Percentiles rank a stretch among this genome's conserved stretches.
Evolutionary conservation across 306 rosid genomes (phyloP).

Genomic region (Quercus suber): DNA sequence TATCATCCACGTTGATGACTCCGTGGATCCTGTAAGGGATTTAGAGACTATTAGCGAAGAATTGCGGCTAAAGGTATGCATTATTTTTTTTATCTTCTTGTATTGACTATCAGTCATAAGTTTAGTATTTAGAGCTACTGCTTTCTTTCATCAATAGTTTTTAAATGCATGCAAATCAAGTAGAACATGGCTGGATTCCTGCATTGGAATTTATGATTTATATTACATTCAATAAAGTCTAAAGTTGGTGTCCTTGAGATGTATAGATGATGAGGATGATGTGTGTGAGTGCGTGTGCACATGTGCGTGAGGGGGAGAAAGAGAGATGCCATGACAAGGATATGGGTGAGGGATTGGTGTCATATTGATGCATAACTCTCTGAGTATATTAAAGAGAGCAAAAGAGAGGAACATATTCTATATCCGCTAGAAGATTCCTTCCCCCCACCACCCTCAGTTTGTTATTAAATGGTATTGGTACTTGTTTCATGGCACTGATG

Average conservation of each 20-base stretch:
- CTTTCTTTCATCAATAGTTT: neutral
- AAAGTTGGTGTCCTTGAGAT: neutral
- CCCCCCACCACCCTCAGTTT: neutral
- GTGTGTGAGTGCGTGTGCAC: no score
- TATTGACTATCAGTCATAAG: neutral
- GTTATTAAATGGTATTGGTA: neutral
- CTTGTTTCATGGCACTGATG: neutral
- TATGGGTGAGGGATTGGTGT: neutral
- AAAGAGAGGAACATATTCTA: neutral
- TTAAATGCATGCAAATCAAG: neutral
- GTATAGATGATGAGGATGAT: neutral
- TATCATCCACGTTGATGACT: conserved; percentile 90
- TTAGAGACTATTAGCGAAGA: conserved; percentile 83
- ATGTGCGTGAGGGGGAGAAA: neutral
- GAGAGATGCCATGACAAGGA: neutral
- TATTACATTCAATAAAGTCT: neutral
- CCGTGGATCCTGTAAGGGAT: conserved; percentile 97
- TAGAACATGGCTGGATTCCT: neutral
- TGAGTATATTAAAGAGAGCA: neutral
- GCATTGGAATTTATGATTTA: neutral
- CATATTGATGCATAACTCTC: neutral
- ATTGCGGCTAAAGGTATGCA: conserved; percentile 74
- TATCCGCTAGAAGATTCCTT: neutral
- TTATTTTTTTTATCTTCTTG: neutral
- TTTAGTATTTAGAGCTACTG: neutral